Evolutionary conservation across 2,329 filamentous ascomycete species (phyloP).

Genomic region (Xylariaceae sp.): DNA sequence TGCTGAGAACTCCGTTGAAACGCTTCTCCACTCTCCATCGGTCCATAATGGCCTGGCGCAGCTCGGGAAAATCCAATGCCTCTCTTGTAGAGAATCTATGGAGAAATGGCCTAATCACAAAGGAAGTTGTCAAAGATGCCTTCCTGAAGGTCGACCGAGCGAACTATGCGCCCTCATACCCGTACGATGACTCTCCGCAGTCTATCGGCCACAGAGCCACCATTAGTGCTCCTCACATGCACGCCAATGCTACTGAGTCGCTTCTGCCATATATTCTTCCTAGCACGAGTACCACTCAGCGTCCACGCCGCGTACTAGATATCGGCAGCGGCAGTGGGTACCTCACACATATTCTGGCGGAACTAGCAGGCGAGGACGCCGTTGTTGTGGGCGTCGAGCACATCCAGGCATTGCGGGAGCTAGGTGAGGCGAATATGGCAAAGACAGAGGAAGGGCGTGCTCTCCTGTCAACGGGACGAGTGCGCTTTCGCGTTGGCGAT

Average conservation of each 20-base stretch:
- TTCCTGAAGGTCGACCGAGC: slow-evolving; percentile 82
- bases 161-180: slow-evolving; percentile 65
- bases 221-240: slow-evolving; percentile 59
- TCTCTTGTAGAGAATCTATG: slow-evolving; percentile 75
- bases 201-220: slow-evolving; percentile 51
- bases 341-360: slow-evolving; percentile 80
- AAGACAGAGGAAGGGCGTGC: slow-evolving; percentile 54
- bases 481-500: slow-evolving; percentile 71
- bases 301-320: slow-evolving; percentile 56
- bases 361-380: slow-evolving; percentile 55
- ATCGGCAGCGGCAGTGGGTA: slow-evolving; percentile 76
- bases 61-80: slow-evolving; percentile 67
- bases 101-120: slow-evolving; percentile 66
- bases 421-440: slow-evolving; percentile 60
- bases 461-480: slow-evolving; percentile 59
- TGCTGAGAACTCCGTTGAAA: background rate
- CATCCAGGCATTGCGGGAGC: slow-evolving; percentile 56
- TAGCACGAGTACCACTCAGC: slow-evolving; percentile 1
- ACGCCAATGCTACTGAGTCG: slow-evolving; percentile 49
- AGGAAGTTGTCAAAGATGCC: slow-evolving; percentile 66
- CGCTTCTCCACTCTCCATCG: background rate
- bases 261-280: slow-evolving; percentile 43
- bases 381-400: slow-evolving; percentile 70
- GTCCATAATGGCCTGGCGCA: slow-evolving; percentile 77
- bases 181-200: slow-evolving; percentile 62